Evolutionary conservation across 768 basidiomycete species (phyloP).

Genomic region (Phlebiopsis flavidoalba): DNA sequence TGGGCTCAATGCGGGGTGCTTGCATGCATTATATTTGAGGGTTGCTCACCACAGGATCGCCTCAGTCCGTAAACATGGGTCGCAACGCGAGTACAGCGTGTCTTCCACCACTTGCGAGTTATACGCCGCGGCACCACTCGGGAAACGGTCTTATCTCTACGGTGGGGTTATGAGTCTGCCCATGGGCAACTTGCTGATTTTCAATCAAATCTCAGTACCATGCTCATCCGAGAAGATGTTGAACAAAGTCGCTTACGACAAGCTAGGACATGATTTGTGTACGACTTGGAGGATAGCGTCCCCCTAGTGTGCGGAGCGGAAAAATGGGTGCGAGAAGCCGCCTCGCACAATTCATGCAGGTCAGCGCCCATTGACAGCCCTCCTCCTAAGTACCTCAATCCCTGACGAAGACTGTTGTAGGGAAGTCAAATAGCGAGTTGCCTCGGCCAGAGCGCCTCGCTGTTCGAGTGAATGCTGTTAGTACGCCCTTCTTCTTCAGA

Average conservation of each 20-base stretch:
- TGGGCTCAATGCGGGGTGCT: neutral
- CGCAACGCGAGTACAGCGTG: slow-evolving; percentile 2
- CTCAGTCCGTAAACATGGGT: neutral
- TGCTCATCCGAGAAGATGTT: slow-evolving; percentile 79
- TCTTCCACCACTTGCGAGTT: neutral
- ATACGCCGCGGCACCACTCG: neutral
- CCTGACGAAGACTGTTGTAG: slow-evolving; percentile 1
- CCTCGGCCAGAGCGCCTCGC: slow-evolving; percentile 51
- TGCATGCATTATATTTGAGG: neutral
- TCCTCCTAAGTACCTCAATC: neutral
- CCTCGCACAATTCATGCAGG: slow-evolving; percentile 52
- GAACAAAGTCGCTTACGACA: slow-evolving; percentile 60
- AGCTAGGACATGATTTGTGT: slow-evolving; percentile 74
- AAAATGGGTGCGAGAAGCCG: slow-evolving; percentile 53
- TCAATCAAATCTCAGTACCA: slow-evolving; percentile 47
- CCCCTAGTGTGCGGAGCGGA: slow-evolving; percentile 50
- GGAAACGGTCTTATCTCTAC: slow-evolving; percentile 60
- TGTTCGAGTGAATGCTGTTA: slow-evolving; percentile 65
- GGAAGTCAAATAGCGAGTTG: slow-evolving; percentile 23
- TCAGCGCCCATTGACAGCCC: slow-evolving; percentile 23
- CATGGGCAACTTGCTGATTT: neutral
- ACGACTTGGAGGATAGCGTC: slow-evolving; percentile 88
- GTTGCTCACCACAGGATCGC: neutral
- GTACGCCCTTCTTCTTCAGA: slow-evolving; percentile 60
- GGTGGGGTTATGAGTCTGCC: slow-evolving; percentile 18